Evolutionary conservation across 1,284 basidiomycete genomes (phyloP).

Genomic region (Filobasidium uniguttulatum): DNA sequence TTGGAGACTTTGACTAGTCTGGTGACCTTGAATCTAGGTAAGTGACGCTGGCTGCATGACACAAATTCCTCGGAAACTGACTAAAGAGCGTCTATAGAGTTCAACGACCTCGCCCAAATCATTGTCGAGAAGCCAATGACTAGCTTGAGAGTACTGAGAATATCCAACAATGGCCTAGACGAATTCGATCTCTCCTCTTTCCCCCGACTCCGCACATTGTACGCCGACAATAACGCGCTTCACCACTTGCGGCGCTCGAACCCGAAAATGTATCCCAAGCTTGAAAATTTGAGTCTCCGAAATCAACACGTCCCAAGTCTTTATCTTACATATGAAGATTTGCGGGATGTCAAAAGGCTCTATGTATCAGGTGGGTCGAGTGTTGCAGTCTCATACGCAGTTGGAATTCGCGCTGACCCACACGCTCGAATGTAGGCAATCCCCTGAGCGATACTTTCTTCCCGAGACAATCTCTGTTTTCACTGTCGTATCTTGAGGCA

Average conservation of each 20-base stretch:
- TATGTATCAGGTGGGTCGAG: slow-evolving; percentile 70
- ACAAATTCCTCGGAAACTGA: no score
- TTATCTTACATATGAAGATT: slow-evolving; percentile 48
- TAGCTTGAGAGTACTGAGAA: slow-evolving; percentile 65
- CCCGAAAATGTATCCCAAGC: slow-evolving; percentile 47
- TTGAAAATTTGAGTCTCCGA: slow-evolving; percentile 83
- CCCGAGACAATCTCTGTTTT: slow-evolving; percentile 52
- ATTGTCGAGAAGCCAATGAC: slow-evolving; percentile 40
- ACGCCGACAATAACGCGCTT: slow-evolving; percentile 77
- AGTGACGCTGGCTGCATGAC: slow-evolving; percentile 37
- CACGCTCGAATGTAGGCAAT: slow-evolving; percentile 27
- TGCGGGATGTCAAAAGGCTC: slow-evolving; percentile 78
- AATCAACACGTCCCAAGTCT: slow-evolving; percentile 65
- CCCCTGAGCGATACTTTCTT: slow-evolving; percentile 38
- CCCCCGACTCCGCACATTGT: slow-evolving; percentile 70
- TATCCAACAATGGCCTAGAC: slow-evolving; percentile 67
- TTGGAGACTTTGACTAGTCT: slow-evolving; percentile 51
- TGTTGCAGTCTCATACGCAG: neutral
- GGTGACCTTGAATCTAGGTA: slow-evolving; percentile 65
- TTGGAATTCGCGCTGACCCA: neutral
- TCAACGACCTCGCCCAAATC: slow-evolving; percentile 42
- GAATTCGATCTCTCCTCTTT: slow-evolving; percentile 55
- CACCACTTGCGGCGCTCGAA: slow-evolving; percentile 39
- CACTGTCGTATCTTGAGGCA: slow-evolving; percentile 82
- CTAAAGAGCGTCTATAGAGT: slow-evolving; percentile 55